Evolutionary conservation across 2,329 filamentous ascomycete genomes (phyloP), one percentile per base, ranked within the genome.

Genomic region (Fusarium irregulare): DNA sequence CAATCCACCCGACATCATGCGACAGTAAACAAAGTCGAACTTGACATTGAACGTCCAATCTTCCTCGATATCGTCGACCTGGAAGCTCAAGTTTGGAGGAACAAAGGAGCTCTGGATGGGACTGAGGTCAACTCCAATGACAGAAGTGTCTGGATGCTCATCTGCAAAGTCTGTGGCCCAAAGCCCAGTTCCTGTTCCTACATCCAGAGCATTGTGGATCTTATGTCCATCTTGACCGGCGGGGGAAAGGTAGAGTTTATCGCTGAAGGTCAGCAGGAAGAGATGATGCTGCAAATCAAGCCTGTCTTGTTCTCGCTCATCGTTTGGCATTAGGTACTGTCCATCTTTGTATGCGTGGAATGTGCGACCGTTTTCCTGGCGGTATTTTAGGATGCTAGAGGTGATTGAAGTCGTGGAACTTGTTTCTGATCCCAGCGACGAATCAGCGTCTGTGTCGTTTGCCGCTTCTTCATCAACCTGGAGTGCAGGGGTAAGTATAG

Each of bases 311-410:
- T 73, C 70, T 5, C 47, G 65, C 5, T 53, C 54, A 23, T 73
- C 68, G 9, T 71, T 71, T 2, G 71, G 71, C 12, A 73, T 58
- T 5, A 71, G 18, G 45, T 71, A 73, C 11, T 69, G 59, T 0
- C 68, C 70, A 13, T 78, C 77, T 23, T 77, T 76, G 46, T 75
- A 76, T 0, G 64, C 71, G 32, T 77, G 75, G n/a, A 77, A 78
- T 0, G 73, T 76, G 13, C 75, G 68, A 1, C 76, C 75, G 13
- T 78, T 76, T 25, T 78, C 76, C 20, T 72, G 40, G 10, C 75
- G 68, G 23, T 76, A 76, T 5, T 59, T 66, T 3, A 74, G 55
- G 7, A 76, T 70, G 10, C 64, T 75, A 2, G 61, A 72, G n/a
- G 9, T 61, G 4, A 76, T 56, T 3, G 72, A 76, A 0, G 73